Evolutionary conservation across 2,329 filamentous ascomycete species (phyloP).

Genomic region (Cytospora leucostoma): DNA sequence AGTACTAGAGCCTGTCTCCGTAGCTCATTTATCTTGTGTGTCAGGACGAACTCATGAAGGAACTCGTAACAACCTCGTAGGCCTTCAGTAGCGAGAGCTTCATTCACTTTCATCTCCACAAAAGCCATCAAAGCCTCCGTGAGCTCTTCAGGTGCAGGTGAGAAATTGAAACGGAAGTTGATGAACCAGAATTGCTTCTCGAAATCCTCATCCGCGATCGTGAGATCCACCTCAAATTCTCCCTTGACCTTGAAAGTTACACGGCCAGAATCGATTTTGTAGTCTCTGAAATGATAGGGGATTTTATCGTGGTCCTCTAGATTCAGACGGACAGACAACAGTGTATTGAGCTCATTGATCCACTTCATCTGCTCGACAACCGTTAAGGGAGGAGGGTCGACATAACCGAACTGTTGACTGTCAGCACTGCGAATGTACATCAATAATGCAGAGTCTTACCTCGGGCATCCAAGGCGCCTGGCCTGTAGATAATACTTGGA

Average conservation of each 20-base stretch:
- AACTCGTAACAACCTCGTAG: slow-evolving; percentile 81
- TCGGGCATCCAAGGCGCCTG: slow-evolving; percentile 78
- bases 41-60: slow-evolving; percentile 84
- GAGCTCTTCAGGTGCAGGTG: slow-evolving; percentile 63
- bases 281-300: slow-evolving; percentile 75
- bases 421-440: slow-evolving; percentile 38
- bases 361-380: slow-evolving; percentile 72
- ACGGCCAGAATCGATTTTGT: slow-evolving; percentile 79
- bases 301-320: slow-evolving; percentile 77
- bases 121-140: slow-evolving; percentile 64
- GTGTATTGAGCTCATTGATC: slow-evolving; percentile 78
- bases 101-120: slow-evolving; percentile 73
- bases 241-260: slow-evolving; percentile 81
- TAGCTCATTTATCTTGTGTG: slow-evolving; percentile 84
- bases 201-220: slow-evolving; percentile 82
- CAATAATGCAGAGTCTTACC: slow-evolving; percentile 47
- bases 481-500: slow-evolving; percentile 80
- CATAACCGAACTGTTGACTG: slow-evolving; percentile 65
- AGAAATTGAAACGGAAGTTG: slow-evolving; percentile 83
- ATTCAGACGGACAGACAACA: slow-evolving; percentile 80
- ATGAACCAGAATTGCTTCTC: slow-evolving; percentile 90
- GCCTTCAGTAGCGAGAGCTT: slow-evolving; percentile 67
- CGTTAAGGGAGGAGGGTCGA: slow-evolving; percentile 71
- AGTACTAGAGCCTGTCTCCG: slow-evolving; percentile 75
- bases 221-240: slow-evolving; percentile 93